These are phyloP conservation scores for Xylaria multiplex DNA, from an alignment of 2,329 filamentous ascomycete species.

Conservation along the genomic window DNA sequence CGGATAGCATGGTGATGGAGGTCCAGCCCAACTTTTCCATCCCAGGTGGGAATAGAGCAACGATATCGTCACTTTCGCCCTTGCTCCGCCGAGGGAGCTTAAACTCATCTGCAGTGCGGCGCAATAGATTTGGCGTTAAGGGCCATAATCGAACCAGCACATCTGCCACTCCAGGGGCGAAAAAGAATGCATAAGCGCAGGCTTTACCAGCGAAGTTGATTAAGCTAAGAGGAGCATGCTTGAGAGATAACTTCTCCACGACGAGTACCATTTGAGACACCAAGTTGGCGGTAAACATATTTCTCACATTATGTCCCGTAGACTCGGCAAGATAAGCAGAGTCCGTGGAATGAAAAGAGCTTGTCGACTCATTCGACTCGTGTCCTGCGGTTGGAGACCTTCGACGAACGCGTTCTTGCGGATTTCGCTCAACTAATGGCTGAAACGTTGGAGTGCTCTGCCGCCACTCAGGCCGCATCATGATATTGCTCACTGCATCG, in stretches of 20 bases:
- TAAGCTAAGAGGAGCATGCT: slow-evolving; percentile 71
- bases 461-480: slow-evolving; percentile 91
- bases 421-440: slow-evolving; percentile 66
- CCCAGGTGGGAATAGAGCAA: slow-evolving; percentile 73
- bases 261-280: slow-evolving; percentile 85
- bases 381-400: slow-evolving; percentile 62
- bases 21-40: slow-evolving; percentile 69
- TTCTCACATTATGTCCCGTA: slow-evolving; percentile 87
- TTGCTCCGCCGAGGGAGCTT: slow-evolving; percentile 67
- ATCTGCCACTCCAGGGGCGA: slow-evolving; percentile 86
- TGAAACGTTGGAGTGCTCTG: slow-evolving; percentile 74
- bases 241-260: slow-evolving; percentile 87
- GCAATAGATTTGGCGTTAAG: slow-evolving; percentile 73
- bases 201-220: slow-evolving; percentile 91
- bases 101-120: slow-evolving; percentile 76
- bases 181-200: slow-evolving; percentile 93
- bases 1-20: slow-evolving; percentile 58
- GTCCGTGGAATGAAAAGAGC: slow-evolving; percentile 70
- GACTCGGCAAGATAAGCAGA: slow-evolving; percentile 66
- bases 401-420: slow-evolving; percentile 56
- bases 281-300: slow-evolving; percentile 85
- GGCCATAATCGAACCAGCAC: slow-evolving; percentile 85
- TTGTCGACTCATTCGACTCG: slow-evolving; percentile 68
- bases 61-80: slow-evolving; percentile 71
- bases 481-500: slow-evolving; percentile 81